Conservation (phyloP, 345 rosid genomes). For the Limnanthes douglasii region DNA sequence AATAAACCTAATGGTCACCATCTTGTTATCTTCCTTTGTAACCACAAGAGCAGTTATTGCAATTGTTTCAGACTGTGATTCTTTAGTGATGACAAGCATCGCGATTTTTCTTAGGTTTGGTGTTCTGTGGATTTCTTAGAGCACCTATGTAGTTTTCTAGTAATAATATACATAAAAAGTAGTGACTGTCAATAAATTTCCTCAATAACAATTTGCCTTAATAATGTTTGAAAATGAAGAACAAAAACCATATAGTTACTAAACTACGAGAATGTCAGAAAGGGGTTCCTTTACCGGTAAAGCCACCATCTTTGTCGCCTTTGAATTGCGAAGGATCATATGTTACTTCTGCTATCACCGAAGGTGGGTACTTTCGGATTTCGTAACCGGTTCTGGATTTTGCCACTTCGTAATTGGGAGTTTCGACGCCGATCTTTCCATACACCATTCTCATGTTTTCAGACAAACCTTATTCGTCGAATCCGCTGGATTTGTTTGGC, state of each 20-base stretch:
- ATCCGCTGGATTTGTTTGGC: too few species aligned
- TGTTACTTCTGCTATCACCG: constrained; percentile 59
- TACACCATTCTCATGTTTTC: constrained; percentile 76
- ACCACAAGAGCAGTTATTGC: constrained; percentile 87
- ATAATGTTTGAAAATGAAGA: too few species aligned
- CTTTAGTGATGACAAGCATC: constrained; percentile 73
- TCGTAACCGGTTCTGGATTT: constrained; percentile 44
- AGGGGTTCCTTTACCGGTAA: too few species aligned
- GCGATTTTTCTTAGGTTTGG: constrained; percentile 66
- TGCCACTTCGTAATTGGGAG: constrained; percentile 46
- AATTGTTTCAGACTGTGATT: constrained; percentile 49
- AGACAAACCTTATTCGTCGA: too few species aligned
- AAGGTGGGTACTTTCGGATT: constrained; percentile 54
- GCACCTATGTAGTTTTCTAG: constrained; percentile 83
- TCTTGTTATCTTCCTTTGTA: too few species aligned
- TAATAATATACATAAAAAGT: too few species aligned
- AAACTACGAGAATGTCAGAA: too few species aligned
- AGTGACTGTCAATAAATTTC: too few species aligned
- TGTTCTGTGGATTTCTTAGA: constrained; percentile 60
- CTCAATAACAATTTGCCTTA: too few species aligned
- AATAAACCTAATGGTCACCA: constrained; percentile 83
- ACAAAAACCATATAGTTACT: too few species aligned
- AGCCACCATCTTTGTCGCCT: constrained; percentile 72
- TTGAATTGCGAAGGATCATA: constrained; percentile 53
- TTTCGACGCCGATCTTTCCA: constrained; percentile 63